Conservation (phyloP, 805 yeast species). For the Saturnispora dispora region DNA sequence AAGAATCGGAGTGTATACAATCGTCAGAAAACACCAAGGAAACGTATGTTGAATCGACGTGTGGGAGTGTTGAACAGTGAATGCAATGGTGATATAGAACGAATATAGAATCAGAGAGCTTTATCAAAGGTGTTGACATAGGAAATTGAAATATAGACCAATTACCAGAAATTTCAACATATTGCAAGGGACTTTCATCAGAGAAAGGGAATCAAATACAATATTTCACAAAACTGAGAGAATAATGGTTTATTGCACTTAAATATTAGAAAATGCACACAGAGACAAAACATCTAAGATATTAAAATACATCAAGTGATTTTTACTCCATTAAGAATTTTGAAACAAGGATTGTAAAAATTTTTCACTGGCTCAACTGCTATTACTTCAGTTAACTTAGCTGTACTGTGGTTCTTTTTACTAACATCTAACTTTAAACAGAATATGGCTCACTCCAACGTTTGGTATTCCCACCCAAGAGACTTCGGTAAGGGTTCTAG, state of each 20-base stretch:
- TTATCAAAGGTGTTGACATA: not conserved
- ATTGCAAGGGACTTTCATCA: too few species aligned
- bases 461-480: conserved; percentile 99
- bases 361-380: not conserved
- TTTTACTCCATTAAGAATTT: too few species aligned
- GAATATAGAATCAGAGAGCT: not conserved
- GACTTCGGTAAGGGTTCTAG: conserved; percentile 99
- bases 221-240: too few species aligned
- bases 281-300: too few species aligned
- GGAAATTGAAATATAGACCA: not conserved
- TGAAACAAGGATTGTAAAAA: not conserved
- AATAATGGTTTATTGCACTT: too few species aligned
- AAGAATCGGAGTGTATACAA: not conserved
- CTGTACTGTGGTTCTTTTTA: conserved; percentile 4
- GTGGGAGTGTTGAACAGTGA: not conserved
- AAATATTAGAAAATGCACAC: too few species aligned
- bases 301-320: too few species aligned
- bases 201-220: not conserved
- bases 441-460: conserved; percentile 99
- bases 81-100: not conserved
- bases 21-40: conserved; percentile 3
- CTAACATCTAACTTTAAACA: conserved; percentile 21
- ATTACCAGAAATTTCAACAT: not conserved
- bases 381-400: too few species aligned
- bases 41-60: conserved; percentile 5